Percentiles rank a stretch among this genome's conserved stretches.
Evolutionary conservation across 2,329 filamentous ascomycete species (phyloP).

Genomic region (Orbilia oligospora): DNA sequence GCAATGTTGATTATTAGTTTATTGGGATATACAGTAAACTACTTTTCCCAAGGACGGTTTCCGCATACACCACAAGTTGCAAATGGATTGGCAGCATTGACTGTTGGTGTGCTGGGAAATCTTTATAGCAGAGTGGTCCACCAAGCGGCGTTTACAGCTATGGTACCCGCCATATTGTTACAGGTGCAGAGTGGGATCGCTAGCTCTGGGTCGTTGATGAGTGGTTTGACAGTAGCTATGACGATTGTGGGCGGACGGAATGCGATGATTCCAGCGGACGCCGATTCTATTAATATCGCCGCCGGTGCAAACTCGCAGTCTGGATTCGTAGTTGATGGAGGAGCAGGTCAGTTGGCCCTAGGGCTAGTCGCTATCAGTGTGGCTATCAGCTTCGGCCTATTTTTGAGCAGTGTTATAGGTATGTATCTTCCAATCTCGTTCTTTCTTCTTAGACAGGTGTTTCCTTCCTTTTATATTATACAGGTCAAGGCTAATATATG

Average conservation of each 20-base stretch:
- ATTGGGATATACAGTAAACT: constrained; percentile 82
- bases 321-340: constrained; percentile 56
- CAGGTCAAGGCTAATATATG: not conserved
- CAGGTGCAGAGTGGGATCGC: constrained; percentile 76
- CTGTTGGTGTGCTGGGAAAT: constrained; percentile 83
- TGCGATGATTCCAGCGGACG: constrained; percentile 12
- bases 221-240: constrained; percentile 57
- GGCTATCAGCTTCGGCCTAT: constrained; percentile 59
- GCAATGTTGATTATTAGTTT: constrained; percentile 82
- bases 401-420: constrained; percentile 59
- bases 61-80: constrained; percentile 80
- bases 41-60: constrained; percentile 78
- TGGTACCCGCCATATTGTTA: constrained; percentile 88
- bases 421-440: not conserved
- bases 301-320: constrained; percentile 3
- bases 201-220: constrained; percentile 73
- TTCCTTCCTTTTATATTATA: not conserved
- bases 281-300: constrained; percentile 17
- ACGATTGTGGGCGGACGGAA: constrained; percentile 53
- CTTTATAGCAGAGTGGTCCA: constrained; percentile 82
- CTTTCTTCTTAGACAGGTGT: not conserved
- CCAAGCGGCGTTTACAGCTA: constrained; percentile 84
- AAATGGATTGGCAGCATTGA: constrained; percentile 82
- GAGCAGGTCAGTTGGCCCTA: constrained; percentile 51
- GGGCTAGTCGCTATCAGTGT: constrained; percentile 59